Evolutionary conservation across 139 green algal species (phyloP).

Genomic region (Medakamo hakoo): DNA sequence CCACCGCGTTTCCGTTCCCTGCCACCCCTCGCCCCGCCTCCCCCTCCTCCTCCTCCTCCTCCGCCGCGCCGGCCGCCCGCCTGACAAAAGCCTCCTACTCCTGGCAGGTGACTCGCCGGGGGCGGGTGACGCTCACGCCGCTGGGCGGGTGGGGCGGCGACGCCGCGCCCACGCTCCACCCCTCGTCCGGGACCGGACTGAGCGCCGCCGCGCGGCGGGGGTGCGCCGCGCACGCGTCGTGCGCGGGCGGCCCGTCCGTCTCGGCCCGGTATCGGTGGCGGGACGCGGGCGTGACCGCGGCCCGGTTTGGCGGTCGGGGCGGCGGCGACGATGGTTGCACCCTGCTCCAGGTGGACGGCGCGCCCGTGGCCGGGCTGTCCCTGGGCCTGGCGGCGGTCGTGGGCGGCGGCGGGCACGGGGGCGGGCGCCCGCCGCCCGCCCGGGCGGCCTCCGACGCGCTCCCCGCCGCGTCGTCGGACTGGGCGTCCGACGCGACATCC

Average conservation of each 20-base stretch:
- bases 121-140: not conserved
- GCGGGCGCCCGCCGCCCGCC: no score
- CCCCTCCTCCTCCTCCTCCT: no score
- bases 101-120: not conserved
- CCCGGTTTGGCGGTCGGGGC: not conserved
- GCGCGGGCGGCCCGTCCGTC: not conserved
- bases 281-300: no score
- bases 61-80: no score
- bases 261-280: not conserved
- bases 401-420: no score
- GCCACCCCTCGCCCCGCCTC: no score
- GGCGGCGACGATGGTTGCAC: not conserved
- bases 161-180: not conserved
- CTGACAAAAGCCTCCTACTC: not conserved
- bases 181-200: not conserved
- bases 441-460: no score
- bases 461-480: no score
- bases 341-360: not conserved
- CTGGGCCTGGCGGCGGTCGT: not conserved
- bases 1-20: not conserved
- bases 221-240: not conserved
- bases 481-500: no score
- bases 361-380: not conserved
- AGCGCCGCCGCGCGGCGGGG: not conserved
- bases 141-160: not conserved